A percentile compares a stretch with the other conserved stretches of the same genome.
These are phyloP conservation scores for Tolypocladium endophyticum DNA, from an alignment of 2,329 filamentous ascomycete species.

Conservation along the genomic window DNA sequence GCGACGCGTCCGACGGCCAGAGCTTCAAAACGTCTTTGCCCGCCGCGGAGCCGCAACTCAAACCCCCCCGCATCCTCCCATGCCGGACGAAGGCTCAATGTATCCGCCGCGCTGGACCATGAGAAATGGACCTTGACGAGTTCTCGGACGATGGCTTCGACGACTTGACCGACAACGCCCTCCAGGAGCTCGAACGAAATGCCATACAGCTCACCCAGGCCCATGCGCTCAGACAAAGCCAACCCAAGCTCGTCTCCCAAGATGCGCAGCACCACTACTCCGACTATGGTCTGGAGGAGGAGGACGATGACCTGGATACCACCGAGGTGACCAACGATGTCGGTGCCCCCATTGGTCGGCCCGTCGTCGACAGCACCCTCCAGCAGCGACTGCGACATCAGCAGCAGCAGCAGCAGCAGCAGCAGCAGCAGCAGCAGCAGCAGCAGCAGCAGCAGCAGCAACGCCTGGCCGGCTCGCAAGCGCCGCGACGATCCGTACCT, in stretches of 20 bases:
- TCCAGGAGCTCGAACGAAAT: constrained; percentile 53
- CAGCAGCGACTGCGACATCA: constrained; percentile 20
- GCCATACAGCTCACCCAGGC: constrained; percentile 52
- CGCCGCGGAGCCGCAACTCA: background rate
- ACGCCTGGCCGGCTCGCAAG: constrained; percentile 9
- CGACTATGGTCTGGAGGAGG: constrained; percentile 37
- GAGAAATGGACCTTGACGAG: constrained; percentile 37
- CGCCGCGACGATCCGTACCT: constrained; percentile 16
- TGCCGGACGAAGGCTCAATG: constrained; percentile 4
- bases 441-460: background rate
- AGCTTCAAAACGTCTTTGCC: background rate
- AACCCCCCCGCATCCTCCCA: background rate
- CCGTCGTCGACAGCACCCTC: constrained; percentile 24
- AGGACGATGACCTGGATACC: constrained; percentile 49
- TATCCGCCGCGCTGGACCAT: constrained; percentile 5
- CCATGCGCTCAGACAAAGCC: constrained; percentile 16
- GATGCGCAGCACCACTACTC: constrained; percentile 16
- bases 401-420: constrained; percentile 16
- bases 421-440: constrained; percentile 1
- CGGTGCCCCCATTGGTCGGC: constrained; percentile 26
- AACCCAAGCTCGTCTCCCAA: constrained; percentile 10
- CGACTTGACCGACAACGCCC: constrained; percentile 42
- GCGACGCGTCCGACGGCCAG: background rate
- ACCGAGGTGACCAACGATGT: constrained; percentile 42
- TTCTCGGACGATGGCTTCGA: constrained; percentile 57